These are phyloP conservation scores for Aspergillus diversus DNA, from an alignment of 495 filamentous ascomycete genomes.

Conservation along the genomic window DNA sequence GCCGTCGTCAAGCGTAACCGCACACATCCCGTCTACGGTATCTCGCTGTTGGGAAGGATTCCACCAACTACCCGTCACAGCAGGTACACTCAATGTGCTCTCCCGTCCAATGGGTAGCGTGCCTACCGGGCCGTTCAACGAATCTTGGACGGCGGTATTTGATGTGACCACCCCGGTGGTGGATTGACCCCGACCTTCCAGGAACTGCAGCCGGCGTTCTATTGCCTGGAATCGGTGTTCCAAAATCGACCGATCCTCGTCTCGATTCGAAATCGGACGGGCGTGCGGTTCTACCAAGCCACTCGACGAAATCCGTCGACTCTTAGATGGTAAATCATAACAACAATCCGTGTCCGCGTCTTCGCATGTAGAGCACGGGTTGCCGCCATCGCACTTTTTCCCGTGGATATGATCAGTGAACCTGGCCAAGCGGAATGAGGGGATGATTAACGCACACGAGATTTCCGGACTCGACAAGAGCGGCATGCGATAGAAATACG, in stretches of 20 bases:
- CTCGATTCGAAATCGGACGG: neutral
- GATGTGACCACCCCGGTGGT: too few relatives aligned
- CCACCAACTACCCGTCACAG: too few relatives aligned
- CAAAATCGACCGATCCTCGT: neutral
- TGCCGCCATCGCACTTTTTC: conserved; percentile 2
- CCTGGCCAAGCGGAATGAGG: neutral
- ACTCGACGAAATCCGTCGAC: too few relatives aligned
- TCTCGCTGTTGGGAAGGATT: neutral
- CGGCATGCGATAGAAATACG: conserved; percentile 10
- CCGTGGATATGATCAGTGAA: neutral
- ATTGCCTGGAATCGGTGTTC: neutral
- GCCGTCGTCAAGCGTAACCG: conserved; percentile 1
- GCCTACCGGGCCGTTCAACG: too few relatives aligned
- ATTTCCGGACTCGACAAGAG: conserved; percentile 9
- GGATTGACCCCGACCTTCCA: neutral
- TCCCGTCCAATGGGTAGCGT: too few relatives aligned
- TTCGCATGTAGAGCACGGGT: conserved; percentile 9
- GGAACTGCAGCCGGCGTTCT: neutral
- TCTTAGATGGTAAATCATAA: neutral
- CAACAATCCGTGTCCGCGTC: conserved; percentile 9
- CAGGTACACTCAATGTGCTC: too few relatives aligned
- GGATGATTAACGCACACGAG: conserved; percentile 4
- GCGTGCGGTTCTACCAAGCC: too few relatives aligned
- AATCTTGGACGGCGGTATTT: too few relatives aligned
- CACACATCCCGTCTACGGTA: conserved; percentile 12